Conservation (phyloP, 805 yeast species). For the Jamesozyma lodderae region DNA sequence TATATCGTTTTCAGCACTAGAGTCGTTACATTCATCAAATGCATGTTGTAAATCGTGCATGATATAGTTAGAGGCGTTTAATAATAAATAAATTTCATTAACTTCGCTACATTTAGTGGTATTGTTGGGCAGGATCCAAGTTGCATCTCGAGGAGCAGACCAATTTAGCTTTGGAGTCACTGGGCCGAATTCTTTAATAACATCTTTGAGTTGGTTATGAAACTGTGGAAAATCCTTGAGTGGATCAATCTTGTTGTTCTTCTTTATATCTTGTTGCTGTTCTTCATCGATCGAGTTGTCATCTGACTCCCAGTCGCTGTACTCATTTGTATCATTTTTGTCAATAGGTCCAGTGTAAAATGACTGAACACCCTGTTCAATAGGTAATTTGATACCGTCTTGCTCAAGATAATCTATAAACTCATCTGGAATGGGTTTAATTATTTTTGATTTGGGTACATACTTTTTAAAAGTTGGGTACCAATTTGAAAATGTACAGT, state of each 20-base stretch:
- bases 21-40: slow-evolving; percentile 41
- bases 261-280: slow-evolving; percentile 12
- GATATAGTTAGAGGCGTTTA: slow-evolving; percentile 82
- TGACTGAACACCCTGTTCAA: slow-evolving; percentile 30
- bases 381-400: slow-evolving; percentile 62
- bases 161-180: slow-evolving; percentile 90
- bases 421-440: slow-evolving; percentile 48
- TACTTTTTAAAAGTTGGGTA: slow-evolving; percentile 39
- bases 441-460: slow-evolving; percentile 42
- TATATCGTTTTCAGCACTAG: slow-evolving; percentile 15
- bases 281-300: slow-evolving; percentile 8
- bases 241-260: slow-evolving; percentile 32
- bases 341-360: slow-evolving; percentile 28
- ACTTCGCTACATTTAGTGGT: slow-evolving; percentile 61
- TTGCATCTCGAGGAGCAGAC: slow-evolving; percentile 94
- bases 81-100: slow-evolving; percentile 66
- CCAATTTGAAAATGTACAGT: slow-evolving; percentile 56
- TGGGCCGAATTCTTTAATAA: slow-evolving; percentile 43
- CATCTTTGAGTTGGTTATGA: slow-evolving; percentile 41
- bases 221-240: slow-evolving; percentile 46
- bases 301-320: slow-evolving; percentile 57
- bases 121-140: slow-evolving; percentile 80
- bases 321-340: slow-evolving; percentile 50
- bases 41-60: slow-evolving; percentile 76
- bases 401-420: slow-evolving; percentile 53